A percentile compares a stretch with the other conserved stretches of the same genome.
Conservation (phyloP, 768 basidiomycete species). For the Pleurotus citrinopileatus region DNA sequence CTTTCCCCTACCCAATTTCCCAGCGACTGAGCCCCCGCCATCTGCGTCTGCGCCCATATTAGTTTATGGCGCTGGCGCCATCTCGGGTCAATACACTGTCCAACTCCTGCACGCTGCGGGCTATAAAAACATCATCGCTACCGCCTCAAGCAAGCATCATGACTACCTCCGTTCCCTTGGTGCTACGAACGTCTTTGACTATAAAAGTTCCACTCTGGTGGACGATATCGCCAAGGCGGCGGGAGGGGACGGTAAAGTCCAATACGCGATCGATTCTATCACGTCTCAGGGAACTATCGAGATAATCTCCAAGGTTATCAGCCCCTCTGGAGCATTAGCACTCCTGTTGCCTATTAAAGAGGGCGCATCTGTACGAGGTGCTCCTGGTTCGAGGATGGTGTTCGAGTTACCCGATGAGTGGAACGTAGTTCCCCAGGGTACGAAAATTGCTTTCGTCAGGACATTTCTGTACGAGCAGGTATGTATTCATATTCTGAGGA, state of each 20-base stretch:
- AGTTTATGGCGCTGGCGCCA: conserved; percentile 43
- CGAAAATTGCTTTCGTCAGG: conserved; percentile 34
- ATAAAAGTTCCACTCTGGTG: conserved; percentile 31
- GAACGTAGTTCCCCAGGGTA: conserved; percentile 34
- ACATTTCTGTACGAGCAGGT: conserved; percentile 41
- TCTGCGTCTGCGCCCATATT: conserved; percentile 32
- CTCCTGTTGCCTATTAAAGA: conserved; percentile 46
- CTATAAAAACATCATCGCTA: conserved; percentile 40
- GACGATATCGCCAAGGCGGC: conserved; percentile 31
- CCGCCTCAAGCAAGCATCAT: conserved; percentile 37
- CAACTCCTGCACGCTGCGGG: conserved; percentile 38
- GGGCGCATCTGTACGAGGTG: conserved; percentile 33
- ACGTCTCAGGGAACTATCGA: conserved; percentile 31
- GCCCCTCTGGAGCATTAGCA: conserved; percentile 36
- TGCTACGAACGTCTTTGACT: conserved; percentile 38
- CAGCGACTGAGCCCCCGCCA: conserved; percentile 13
- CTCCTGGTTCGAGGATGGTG: conserved; percentile 25
- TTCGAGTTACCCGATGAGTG: conserved; percentile 30
- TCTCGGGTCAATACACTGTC: conserved; percentile 34
- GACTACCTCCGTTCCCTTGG: conserved; percentile 36
- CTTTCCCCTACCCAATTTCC: conserved; percentile 33
- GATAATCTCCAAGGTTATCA: conserved; percentile 34
- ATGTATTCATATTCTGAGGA: conserved; percentile 14
- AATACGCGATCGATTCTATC: conserved; percentile 36
- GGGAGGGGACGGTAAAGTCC: conserved; percentile 32